Evolutionary conservation across 192 early-diverging fungal species (phyloP).

Genomic region (Coemansia sp.): DNA sequence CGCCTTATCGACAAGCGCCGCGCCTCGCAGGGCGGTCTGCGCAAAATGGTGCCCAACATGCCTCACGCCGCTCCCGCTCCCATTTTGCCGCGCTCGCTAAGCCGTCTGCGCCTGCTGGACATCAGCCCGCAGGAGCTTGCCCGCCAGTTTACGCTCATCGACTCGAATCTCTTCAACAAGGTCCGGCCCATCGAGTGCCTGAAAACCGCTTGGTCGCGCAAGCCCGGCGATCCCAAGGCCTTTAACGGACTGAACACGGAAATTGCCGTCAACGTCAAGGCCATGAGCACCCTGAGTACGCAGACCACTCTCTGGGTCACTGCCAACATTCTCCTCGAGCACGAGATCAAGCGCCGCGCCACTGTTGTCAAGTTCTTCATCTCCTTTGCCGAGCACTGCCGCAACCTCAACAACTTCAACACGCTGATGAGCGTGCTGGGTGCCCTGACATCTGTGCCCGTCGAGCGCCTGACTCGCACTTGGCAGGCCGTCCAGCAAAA

Average conservation of each 20-base stretch:
- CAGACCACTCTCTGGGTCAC: constrained; percentile 86
- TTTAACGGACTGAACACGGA: constrained; percentile 54
- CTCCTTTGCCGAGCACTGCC: constrained; percentile 77
- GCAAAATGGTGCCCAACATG: constrained; percentile 63
- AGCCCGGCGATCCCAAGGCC: constrained; percentile 58
- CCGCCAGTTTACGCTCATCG: constrained; percentile 93
- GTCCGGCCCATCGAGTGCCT: constrained; percentile 89
- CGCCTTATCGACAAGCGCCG: constrained; percentile 76
- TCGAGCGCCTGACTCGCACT: constrained; percentile 86
- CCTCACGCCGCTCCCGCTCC: constrained; percentile 68
- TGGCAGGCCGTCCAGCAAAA: constrained; percentile 77
- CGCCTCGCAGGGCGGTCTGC: constrained; percentile 58
- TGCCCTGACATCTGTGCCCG: constrained; percentile 82
- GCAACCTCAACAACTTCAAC: constrained; percentile 90
- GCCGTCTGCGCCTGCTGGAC: constrained; percentile 79
- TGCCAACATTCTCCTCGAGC: constrained; percentile 75
- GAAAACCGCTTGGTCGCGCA: constrained; percentile 83
- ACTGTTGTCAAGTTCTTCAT: constrained; percentile 82
- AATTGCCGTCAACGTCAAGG: constrained; percentile 80
- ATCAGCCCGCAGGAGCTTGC: constrained; percentile 90
- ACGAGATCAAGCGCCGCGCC: constrained; percentile 77
- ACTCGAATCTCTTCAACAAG: constrained; percentile 75
- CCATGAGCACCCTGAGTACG: constrained; percentile 83
- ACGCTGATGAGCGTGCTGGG: constrained; percentile 88
- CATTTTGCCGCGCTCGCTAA: constrained; percentile 77